A percentile compares a stretch with the other conserved stretches of the same genome.
phyloP scores from a whole-genome alignment of 257 asterid genomes.

The Apocynum venetum region DNA sequence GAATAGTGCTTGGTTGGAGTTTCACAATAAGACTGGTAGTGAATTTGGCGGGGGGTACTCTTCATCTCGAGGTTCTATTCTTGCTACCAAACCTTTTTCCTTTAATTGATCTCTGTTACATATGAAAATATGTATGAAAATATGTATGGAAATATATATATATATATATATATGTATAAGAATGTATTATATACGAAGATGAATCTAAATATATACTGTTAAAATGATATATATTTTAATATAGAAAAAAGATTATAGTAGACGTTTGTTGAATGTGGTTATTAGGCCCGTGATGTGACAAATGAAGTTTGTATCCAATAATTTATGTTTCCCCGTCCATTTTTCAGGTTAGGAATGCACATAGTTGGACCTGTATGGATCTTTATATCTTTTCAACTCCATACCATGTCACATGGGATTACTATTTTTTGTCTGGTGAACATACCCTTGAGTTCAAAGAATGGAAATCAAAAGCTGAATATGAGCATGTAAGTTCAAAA shows the following conservation, averaged over 20 bases:
- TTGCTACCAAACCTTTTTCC: not conserved
- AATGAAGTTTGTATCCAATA: not conserved
- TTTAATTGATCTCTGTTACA: not conserved
- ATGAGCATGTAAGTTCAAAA: slow-evolving; percentile 60
- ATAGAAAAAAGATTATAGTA: not conserved
- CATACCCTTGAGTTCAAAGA: slow-evolving; percentile 70
- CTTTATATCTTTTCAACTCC: slow-evolving; percentile 85
- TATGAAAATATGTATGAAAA: not conserved
- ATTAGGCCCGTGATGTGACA: not conserved
- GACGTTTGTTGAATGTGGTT: not conserved
- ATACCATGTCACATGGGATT: slow-evolving; percentile 83
- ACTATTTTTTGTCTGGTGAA: slow-evolving; percentile 65
- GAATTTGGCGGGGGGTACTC: slow-evolving; percentile 85
- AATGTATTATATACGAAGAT: too few relatives aligned
- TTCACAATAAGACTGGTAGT: slow-evolving; percentile 56
- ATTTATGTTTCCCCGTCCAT: not conserved
- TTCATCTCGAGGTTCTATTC: slow-evolving; percentile 61
- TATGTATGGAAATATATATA: too few relatives aligned
- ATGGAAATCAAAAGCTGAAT: slow-evolving; percentile 79
- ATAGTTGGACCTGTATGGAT: slow-evolving; percentile 93
- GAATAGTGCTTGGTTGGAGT: slow-evolving; percentile 74
- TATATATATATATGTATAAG: too few relatives aligned
- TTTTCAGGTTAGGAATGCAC: slow-evolving; percentile 62
- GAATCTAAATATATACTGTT: too few relatives aligned
- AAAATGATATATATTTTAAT: not conserved